Conservation (phyloP, 176 grass and related monocot species). For the Avena atlantica region DNA sequence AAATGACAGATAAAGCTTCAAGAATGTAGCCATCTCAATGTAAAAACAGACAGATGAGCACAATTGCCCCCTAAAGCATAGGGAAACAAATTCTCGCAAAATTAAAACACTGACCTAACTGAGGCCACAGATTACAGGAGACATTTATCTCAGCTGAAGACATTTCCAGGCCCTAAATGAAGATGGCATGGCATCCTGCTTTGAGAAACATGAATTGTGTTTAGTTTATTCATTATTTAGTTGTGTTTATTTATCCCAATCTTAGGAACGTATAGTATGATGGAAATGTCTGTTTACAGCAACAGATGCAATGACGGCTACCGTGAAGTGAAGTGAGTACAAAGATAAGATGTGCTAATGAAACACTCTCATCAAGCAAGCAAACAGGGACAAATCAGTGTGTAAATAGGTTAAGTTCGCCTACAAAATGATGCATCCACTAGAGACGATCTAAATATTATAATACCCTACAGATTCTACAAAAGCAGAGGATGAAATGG, state of each 20-base stretch:
- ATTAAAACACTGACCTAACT: slow-evolving; percentile 80
- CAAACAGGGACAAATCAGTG: slow-evolving; percentile 32
- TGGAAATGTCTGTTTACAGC: slow-evolving; percentile 54
- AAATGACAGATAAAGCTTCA: slow-evolving; percentile 29
- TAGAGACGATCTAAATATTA: slow-evolving; percentile 34
- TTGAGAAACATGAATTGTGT: slow-evolving; percentile 79
- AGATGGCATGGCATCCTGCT: slow-evolving; percentile 80
- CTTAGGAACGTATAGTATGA: slow-evolving; percentile 53
- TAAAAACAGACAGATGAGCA: slow-evolving; percentile 28
- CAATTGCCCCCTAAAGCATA: slow-evolving; percentile 41
- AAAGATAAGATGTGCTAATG: slow-evolving; percentile 28
- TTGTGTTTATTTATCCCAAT: slow-evolving; percentile 59
- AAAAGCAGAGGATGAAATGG: slow-evolving; percentile 27
- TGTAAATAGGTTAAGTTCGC: neutral
- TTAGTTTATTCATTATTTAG: slow-evolving; percentile 56
- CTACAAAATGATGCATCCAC: slow-evolving; percentile 32
- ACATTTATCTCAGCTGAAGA: slow-evolving; percentile 75
- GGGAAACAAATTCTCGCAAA: slow-evolving; percentile 59
- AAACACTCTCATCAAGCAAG: slow-evolving; percentile 39
- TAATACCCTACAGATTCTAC: slow-evolving; percentile 32
- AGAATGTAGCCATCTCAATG: slow-evolving; percentile 39
- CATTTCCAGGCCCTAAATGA: slow-evolving; percentile 75
- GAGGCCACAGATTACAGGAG: slow-evolving; percentile 60
- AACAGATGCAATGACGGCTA: slow-evolving; percentile 49
- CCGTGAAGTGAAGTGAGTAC: slow-evolving; percentile 34